A percentile compares a stretch with the other conserved stretches of the same genome.
Conservation (phyloP, 495 filamentous ascomycete genomes). For the Aspergillus kassunensis region DNA sequence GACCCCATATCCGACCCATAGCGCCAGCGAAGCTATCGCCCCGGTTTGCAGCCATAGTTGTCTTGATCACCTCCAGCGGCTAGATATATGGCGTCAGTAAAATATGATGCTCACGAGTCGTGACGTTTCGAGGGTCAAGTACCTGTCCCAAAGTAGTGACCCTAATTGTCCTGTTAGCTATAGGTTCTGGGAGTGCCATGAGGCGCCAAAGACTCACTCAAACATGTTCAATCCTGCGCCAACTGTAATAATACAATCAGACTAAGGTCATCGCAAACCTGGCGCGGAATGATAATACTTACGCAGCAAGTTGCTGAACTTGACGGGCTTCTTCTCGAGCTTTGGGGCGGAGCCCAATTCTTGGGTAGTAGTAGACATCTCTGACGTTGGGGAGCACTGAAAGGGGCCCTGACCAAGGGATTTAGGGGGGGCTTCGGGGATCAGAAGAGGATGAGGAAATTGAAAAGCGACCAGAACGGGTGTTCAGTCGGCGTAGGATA, state of each 20-base stretch:
- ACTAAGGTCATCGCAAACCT: background rate
- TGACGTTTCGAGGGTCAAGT: slow-evolving; percentile 15
- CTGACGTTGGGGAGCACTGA: slow-evolving; percentile 44
- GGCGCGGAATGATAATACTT: slow-evolving; percentile 24
- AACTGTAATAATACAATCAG: slow-evolving; percentile 42
- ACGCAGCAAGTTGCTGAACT: slow-evolving; percentile 96
- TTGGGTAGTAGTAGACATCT: slow-evolving; percentile 50
- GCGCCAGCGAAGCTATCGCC: slow-evolving; percentile 79
- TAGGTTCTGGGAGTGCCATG: background rate
- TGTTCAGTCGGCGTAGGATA: slow-evolving; percentile 7
- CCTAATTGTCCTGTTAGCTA: slow-evolving; percentile 37
- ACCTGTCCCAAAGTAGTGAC: slow-evolving; percentile 86
- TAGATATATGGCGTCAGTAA: slow-evolving; percentile 35
- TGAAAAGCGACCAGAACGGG: slow-evolving; percentile 7
- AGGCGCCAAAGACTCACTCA: slow-evolving; percentile 57
- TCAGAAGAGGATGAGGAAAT: slow-evolving; percentile 18
- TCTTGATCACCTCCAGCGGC: slow-evolving; percentile 98
- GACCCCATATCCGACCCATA: slow-evolving; percentile 82
- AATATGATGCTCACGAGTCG: background rate
- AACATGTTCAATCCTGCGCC: slow-evolving; percentile 98
- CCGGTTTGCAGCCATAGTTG: slow-evolving; percentile 97
- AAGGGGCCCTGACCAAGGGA: slow-evolving; percentile 92
- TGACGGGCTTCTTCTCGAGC: slow-evolving; percentile 98
- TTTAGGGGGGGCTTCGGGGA: slow-evolving; percentile 68
- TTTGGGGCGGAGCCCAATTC: slow-evolving; percentile 45